Evolutionary conservation across 192 early-diverging fungal species (phyloP).

Genomic region (Phycomyces blakesleeanus): DNA sequence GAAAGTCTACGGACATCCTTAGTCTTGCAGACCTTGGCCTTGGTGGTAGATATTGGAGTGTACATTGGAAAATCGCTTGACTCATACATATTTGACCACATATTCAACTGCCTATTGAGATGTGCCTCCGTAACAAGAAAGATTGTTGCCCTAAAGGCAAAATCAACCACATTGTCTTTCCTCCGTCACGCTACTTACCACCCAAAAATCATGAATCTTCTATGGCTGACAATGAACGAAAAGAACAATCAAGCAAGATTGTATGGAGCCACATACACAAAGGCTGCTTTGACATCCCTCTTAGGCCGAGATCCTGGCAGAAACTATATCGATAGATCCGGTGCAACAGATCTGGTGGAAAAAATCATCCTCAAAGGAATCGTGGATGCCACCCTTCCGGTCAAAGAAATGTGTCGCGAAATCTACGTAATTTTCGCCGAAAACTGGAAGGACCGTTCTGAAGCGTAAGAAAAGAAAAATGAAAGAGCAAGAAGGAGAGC

Average conservation of each 20-base stretch:
- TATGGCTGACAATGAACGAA: conserved; percentile 35
- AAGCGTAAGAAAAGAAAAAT: conserved; percentile 36
- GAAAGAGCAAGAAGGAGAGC: too few relatives aligned
- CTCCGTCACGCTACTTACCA: conserved; percentile 34
- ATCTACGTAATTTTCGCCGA: conserved; percentile 38
- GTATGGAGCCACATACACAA: conserved; percentile 25
- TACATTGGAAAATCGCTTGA: conserved; percentile 24
- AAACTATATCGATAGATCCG: conserved; percentile 30
- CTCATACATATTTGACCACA: conserved; percentile 33
- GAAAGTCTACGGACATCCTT: conserved; percentile 18
- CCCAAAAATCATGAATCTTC: conserved; percentile 22
- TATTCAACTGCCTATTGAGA: conserved; percentile 30
- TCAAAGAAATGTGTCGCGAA: conserved; percentile 35
- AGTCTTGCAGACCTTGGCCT: conserved; percentile 24
- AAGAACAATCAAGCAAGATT: conserved; percentile 38
- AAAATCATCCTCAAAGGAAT: conserved; percentile 40
- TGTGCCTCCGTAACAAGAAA: conserved; percentile 33
- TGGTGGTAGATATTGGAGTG: conserved; percentile 33
- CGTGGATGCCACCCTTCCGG: conserved; percentile 35
- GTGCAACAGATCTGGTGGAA: conserved; percentile 29
- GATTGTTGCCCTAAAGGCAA: conserved; percentile 23
- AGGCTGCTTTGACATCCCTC: conserved; percentile 27
- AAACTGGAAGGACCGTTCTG: conserved; percentile 37
- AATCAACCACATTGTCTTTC: conserved; percentile 18
- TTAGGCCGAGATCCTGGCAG: conserved; percentile 19